Base-by-base conservation (phyloP, 345 rosid species). In the Leavenworthia alabamica region DNA sequence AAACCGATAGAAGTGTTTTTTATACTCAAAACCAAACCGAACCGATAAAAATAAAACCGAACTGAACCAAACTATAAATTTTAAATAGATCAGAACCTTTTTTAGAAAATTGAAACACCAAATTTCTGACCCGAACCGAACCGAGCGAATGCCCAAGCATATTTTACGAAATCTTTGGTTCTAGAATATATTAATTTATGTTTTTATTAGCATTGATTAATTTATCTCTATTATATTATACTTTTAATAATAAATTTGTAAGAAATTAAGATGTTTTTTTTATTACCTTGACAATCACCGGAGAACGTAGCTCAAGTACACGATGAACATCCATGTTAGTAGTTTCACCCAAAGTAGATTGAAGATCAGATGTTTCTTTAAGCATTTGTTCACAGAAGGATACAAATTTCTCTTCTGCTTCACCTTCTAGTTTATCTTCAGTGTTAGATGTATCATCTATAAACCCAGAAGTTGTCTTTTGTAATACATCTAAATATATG, bases 281-380 rank as follows among this genome's bases (percentile, higher is more conserved):
- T n/a, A n/a, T n/a, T 81, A 93, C 99, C 99, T 84, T 86, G 41
- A 93, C 88, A 73, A 93, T 88, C 58, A 93, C 67, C 0, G 97
- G 97, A 32, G 99, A 86, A 20, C 99, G 90, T 52, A 93, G 80
- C 75, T 87, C 97, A 53, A 89, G 72, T 67, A 85, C 95, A 37
- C 85, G 83, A 67, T 93, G 97, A 57, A 89, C 72, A 72, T 88
- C 86, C 97, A 87, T 81, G 62, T 86, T 85, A 58, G 90, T 75
- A 51, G 82, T 69, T 52, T 87, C 99, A 56, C 88, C 97, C 8
- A 78, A 60, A 39, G 68, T 74, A 50, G 90, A 83, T 71, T 89
- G 96, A 46, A 93, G 81, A 54, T 84, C 89, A 37, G 96, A 82
- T 59, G 92, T 90, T 68, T 90, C 99, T 76, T 72, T 84, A 20